Evolutionary conservation across 345 rosid species (phyloP).

Genomic region (Hibiscus mutabilis): DNA sequence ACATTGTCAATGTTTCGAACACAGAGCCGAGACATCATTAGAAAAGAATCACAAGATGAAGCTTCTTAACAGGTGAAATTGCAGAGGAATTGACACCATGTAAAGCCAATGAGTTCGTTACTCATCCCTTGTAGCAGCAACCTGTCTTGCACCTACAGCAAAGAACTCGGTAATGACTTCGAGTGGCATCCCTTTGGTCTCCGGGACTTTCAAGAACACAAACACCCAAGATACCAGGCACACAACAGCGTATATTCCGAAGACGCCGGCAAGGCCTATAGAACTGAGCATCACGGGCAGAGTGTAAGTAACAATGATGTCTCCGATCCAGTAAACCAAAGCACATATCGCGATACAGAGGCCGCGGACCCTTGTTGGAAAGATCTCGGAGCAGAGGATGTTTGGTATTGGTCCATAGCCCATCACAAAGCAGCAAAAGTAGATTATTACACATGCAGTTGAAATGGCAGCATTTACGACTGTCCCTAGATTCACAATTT

Average conservation of each 20-base stretch:
- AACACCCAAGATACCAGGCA: conserved; percentile 79
- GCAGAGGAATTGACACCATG: background rate
- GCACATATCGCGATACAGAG: conserved; percentile 93
- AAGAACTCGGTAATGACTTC: conserved; percentile 97
- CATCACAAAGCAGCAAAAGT: conserved; percentile 83
- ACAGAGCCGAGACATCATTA: no score
- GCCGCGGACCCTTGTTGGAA: conserved; percentile 94
- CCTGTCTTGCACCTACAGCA: conserved; percentile 58
- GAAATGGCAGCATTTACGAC: conserved; percentile 58
- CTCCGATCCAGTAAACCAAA: conserved; percentile 71
- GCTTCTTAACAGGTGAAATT: background rate
- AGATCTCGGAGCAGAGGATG: conserved; percentile 94
- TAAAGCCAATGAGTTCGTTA: conserved; percentile 17
- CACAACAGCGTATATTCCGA: conserved; percentile 64
- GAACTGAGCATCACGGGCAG: conserved; percentile 80
- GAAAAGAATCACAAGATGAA: no score
- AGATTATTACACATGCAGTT: conserved; percentile 65
- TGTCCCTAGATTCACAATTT: conserved; percentile 46
- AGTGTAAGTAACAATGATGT: conserved; percentile 87
- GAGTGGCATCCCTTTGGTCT: conserved; percentile 97
- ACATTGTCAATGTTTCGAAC: no score
- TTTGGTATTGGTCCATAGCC: conserved; percentile 93
- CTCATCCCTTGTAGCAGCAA: conserved; percentile 26
- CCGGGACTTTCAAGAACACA: conserved; percentile 86
- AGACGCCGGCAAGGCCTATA: conserved; percentile 69